Evolutionary conservation across 768 basidiomycete species (phyloP).

Genomic region (Cystobasidium onofrii): DNA sequence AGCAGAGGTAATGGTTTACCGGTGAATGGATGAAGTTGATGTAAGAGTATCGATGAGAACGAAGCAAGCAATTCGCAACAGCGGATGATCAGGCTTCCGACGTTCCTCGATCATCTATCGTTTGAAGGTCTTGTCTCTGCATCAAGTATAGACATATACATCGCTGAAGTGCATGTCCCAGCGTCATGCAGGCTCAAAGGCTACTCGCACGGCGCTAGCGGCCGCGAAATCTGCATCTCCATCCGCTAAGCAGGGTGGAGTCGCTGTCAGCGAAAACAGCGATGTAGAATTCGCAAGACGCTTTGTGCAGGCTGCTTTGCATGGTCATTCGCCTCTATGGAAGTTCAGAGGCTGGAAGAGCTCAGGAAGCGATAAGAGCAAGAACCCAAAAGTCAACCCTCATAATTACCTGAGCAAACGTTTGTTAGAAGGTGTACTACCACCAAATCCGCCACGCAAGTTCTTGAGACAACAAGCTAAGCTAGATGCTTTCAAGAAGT

Average conservation of each 20-base stretch:
- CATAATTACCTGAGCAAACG: background rate
- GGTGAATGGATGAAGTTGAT: background rate
- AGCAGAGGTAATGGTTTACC: background rate
- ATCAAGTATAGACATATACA: background rate
- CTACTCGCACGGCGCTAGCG: background rate
- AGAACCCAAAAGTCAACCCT: slow-evolving; percentile 3
- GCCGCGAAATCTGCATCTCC: background rate
- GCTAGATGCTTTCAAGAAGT: background rate
- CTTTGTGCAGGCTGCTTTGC: background rate
- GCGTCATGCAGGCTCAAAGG: background rate
- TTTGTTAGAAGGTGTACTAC: background rate
- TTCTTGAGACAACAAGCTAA: background rate
- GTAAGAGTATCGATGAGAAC: background rate
- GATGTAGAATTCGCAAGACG: background rate
- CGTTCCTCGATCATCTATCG: background rate
- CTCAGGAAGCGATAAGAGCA: background rate
- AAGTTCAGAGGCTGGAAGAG: slow-evolving; percentile 11
- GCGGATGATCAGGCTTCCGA: background rate
- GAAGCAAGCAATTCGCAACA: background rate
- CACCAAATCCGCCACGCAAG: background rate
- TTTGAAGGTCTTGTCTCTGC: too few species aligned
- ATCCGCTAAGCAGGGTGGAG: background rate
- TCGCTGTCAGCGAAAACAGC: background rate
- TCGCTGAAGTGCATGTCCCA: background rate
- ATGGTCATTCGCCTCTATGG: slow-evolving; percentile 22